A percentile compares a stretch with the other conserved stretches of the same genome.
These are phyloP conservation scores for Porogramme epimiltina DNA, from an alignment of 1,284 basidiomycete species.

Conservation along the genomic window DNA sequence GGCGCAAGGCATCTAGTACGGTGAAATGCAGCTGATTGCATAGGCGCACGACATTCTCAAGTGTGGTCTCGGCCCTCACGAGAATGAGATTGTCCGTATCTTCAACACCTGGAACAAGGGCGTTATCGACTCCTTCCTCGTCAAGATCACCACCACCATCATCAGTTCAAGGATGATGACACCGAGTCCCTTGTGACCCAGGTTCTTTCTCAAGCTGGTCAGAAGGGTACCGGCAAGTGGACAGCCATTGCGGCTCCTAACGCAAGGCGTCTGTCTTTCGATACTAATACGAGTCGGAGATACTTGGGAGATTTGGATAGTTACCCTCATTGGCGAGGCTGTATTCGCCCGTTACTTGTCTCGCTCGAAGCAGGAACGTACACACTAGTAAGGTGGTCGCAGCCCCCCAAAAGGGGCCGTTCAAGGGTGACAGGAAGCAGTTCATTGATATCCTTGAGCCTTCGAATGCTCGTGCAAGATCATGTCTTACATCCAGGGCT, in stretches of 20 bases:
- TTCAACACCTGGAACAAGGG: constrained; percentile 97
- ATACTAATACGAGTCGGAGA: background rate
- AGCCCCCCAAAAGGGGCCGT: constrained; percentile 89
- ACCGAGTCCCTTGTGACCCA: constrained; percentile 90
- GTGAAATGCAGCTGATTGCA: constrained; percentile 99
- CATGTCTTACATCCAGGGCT: constrained; percentile 98
- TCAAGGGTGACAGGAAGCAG: constrained; percentile 98
- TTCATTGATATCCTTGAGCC: constrained; percentile 98
- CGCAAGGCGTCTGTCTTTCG: constrained; percentile 43
- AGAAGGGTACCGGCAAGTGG: constrained; percentile 99
- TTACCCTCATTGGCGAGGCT: constrained; percentile 98
- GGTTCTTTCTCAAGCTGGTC: constrained; percentile 95
- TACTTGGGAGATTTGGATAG: constrained; percentile 39
- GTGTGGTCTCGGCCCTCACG: constrained; percentile 85
- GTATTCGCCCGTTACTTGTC: constrained; percentile 99
- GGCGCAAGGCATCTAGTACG: constrained; percentile 90
- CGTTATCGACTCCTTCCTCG: constrained; percentile 99
- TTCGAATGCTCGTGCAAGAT: constrained; percentile 97
- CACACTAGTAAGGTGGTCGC: constrained; percentile 91
- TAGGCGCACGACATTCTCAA: constrained; percentile 99
- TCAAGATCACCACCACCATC: constrained; percentile 96
- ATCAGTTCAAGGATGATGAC: constrained; percentile 96
- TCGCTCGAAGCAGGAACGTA: constrained; percentile 96
- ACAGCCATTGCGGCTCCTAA: constrained; percentile 98
- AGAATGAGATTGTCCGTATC: constrained; percentile 88